Conservation (phyloP, 2,329 filamentous ascomycete genomes). For the Xylariaceae sp. region DNA sequence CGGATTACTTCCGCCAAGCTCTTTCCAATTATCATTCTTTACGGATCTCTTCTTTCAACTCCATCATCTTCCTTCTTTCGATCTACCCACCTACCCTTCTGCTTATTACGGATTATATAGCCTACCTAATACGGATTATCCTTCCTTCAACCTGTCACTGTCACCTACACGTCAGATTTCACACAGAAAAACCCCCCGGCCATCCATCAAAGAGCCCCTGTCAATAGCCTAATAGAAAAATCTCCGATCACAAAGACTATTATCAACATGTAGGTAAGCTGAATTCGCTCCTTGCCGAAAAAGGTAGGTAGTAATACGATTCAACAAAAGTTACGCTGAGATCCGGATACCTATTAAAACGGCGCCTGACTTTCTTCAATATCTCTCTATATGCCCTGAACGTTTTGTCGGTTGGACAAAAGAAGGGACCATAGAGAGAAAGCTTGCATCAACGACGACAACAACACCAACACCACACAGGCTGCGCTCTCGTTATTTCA, state of each 20-base stretch:
- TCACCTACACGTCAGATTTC: not conserved
- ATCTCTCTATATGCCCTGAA: not conserved
- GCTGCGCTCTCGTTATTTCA: not conserved
- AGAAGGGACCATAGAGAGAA: not conserved
- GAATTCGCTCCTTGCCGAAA: not conserved
- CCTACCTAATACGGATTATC: not conserved
- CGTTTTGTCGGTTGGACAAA: not conserved
- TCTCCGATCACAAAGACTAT: not conserved
- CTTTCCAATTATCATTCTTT: not conserved
- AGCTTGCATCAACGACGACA: not conserved
- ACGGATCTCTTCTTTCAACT: not conserved
- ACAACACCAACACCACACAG: too few species aligned
- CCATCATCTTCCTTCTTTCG: not conserved
- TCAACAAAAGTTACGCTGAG: not conserved
- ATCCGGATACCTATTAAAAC: not conserved
- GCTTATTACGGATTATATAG: not conserved
- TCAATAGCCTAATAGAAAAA: not conserved
- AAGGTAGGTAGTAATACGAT: not conserved
- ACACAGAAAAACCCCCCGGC: not conserved
- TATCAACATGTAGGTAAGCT: not conserved
- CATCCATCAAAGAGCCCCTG: not conserved
- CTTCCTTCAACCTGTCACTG: not conserved
- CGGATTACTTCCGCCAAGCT: not conserved
- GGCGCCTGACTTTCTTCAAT: not conserved
- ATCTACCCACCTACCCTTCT: not conserved